A percentile compares a stretch with the other conserved stretches of the same genome.
phyloP scores from a whole-genome alignment of 441 rosid genomes.

The Populus tomentosa region DNA sequence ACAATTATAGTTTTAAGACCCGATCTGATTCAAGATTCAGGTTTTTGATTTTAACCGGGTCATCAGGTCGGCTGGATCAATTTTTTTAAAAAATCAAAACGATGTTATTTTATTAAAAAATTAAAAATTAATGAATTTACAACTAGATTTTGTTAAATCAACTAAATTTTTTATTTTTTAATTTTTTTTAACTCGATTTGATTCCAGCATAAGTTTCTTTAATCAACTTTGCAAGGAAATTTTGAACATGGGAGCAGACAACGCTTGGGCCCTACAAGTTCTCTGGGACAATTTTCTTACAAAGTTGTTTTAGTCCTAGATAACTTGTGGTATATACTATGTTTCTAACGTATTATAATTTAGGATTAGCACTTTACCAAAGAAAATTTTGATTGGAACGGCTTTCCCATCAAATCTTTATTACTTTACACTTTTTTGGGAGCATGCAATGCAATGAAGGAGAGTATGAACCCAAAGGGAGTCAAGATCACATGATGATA shows the following conservation, averaged over 20 bases:
- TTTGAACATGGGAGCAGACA: constrained; percentile 14
- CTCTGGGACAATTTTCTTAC: neutral
- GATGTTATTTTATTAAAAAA: too few relatives aligned
- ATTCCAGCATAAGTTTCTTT: too few relatives aligned
- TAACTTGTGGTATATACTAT: neutral
- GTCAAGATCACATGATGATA: constrained; percentile 20
- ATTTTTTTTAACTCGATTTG: too few relatives aligned
- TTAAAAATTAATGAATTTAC: too few relatives aligned
- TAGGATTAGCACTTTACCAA: neutral
- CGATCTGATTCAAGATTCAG: too few relatives aligned
- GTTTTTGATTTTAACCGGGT: too few relatives aligned
- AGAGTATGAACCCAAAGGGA: constrained; percentile 1
- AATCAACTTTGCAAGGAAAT: constrained; percentile 7
- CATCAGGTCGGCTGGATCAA: too few relatives aligned
- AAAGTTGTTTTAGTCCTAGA: neutral
- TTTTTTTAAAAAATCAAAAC: too few relatives aligned
- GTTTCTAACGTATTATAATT: too few relatives aligned
- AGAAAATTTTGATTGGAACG: neutral
- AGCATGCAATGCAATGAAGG: constrained; percentile 23
- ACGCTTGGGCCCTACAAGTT: neutral
- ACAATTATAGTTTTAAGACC: neutral
- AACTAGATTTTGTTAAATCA: too few relatives aligned
- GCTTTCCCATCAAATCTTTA: constrained; percentile 14
- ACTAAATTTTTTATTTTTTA: too few relatives aligned
- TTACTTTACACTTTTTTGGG: constrained; percentile 3